A percentile compares a stretch with the other conserved stretches of the same genome.
These are phyloP conservation scores for Geotrichum phurueaensis DNA, from an alignment of 1,139 yeast species.

Conservation along the genomic window DNA sequence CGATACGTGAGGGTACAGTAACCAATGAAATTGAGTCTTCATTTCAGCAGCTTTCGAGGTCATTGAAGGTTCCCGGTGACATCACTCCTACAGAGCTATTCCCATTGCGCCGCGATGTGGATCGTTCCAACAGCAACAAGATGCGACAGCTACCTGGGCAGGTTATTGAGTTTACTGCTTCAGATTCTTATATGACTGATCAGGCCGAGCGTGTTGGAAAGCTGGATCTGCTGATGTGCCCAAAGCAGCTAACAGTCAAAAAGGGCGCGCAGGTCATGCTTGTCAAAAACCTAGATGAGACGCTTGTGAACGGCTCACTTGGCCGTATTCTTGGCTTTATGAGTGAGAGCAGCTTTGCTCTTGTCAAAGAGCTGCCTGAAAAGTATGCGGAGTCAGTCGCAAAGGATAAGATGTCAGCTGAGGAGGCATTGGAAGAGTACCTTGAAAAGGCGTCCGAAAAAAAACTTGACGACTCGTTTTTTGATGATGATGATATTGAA, in stretches of 20 bases:
- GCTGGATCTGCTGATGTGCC: constrained; percentile 57
- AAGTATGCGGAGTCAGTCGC: constrained; percentile 11
- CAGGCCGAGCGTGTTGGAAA: constrained; percentile 17
- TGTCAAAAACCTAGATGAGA: constrained; percentile 80
- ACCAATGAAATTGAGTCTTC: constrained; percentile 48
- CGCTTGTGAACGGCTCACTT: constrained; percentile 85
- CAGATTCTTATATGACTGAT: constrained; percentile 56
- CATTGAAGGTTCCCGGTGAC: constrained; percentile 55
- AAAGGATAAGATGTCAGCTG: constrained; percentile 14
- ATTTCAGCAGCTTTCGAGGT: constrained; percentile 53
- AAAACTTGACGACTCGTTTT: neutral
- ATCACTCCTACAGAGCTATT: constrained; percentile 81
- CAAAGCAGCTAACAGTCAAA: constrained; percentile 55
- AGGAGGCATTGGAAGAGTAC: constrained; percentile 16
- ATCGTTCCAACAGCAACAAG: constrained; percentile 59
- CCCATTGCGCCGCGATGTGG: constrained; percentile 82
- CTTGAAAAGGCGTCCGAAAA: constrained; percentile 1
- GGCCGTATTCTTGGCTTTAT: constrained; percentile 80
- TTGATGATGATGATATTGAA: constrained; percentile 14
- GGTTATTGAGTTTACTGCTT: constrained; percentile 46
- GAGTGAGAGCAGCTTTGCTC: constrained; percentile 45
- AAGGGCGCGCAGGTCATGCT: constrained; percentile 94
- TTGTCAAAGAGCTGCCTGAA: constrained; percentile 22
- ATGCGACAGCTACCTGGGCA: constrained; percentile 49
- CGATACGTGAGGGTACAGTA: constrained; percentile 71